Evolutionary conservation across 495 filamentous ascomycete genomes (phyloP).

Genomic region (Podospora sp.): DNA sequence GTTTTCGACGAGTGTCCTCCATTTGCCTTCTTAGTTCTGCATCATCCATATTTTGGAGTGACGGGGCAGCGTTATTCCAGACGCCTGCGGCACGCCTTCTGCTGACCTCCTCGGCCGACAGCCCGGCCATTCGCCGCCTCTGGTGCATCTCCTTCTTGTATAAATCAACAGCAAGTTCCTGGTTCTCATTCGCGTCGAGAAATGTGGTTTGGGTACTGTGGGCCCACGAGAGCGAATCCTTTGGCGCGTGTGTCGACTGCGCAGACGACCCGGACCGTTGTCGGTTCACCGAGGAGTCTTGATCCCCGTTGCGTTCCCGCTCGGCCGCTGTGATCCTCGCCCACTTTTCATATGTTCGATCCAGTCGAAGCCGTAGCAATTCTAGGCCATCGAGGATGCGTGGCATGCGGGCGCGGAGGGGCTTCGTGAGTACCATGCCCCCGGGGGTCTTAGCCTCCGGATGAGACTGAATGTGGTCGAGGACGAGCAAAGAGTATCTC

Average conservation of each 20-base stretch:
- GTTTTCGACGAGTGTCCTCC: constrained; percentile 46
- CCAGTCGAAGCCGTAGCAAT: constrained; percentile 55
- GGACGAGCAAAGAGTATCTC: constrained; percentile 73
- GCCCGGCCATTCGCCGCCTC: constrained; percentile 61
- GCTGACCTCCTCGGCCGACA: constrained; percentile 58
- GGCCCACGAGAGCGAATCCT: constrained; percentile 51
- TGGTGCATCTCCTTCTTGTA: constrained; percentile 74
- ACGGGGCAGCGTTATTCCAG: constrained; percentile 50
- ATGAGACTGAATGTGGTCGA: constrained; percentile 62
- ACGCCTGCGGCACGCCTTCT: constrained; percentile 61
- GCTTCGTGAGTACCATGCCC: constrained; percentile 26
- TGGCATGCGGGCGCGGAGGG: constrained; percentile 31
- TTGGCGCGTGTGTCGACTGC: constrained; percentile 44
- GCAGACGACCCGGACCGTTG: constrained; percentile 19
- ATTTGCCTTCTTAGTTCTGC: constrained; percentile 53
- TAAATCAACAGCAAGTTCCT: constrained; percentile 75
- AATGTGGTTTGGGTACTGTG: constrained; percentile 40
- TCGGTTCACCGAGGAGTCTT: background rate
- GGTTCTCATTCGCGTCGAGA: constrained; percentile 70
- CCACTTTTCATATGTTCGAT: constrained; percentile 41
- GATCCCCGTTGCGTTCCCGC: constrained; percentile 14
- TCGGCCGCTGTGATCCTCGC: constrained; percentile 27
- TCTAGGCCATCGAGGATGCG: constrained; percentile 37
- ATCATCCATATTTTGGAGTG: constrained; percentile 38
- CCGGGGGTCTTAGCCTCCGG: constrained; percentile 64